phyloP scores from a whole-genome alignment of 139 green algal genomes.

The Closterium sp. region DNA sequence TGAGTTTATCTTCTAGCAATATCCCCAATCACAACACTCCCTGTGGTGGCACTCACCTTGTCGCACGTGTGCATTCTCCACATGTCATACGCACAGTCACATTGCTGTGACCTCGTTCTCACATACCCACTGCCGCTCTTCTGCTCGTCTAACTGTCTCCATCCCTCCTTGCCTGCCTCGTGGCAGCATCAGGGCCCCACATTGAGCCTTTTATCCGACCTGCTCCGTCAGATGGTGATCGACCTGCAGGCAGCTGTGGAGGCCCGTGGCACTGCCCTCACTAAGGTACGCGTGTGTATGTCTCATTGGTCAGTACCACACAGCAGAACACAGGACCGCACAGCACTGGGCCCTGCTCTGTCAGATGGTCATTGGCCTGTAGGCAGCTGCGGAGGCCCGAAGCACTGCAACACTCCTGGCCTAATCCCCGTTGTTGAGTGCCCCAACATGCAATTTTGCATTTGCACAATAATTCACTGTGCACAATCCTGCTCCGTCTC shows the following conservation, averaged over 20 bases:
- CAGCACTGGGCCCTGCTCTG: neutral
- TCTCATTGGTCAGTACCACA: neutral
- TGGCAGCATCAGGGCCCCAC: slow-evolving; percentile 17
- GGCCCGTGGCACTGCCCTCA: slow-evolving; percentile 16
- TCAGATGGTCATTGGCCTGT: no score
- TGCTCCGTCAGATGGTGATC: slow-evolving; percentile 27
- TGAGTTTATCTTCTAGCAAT: no score
- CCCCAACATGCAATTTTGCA: no score
- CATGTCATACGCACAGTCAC: neutral
- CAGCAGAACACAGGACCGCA: neutral
- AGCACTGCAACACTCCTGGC: no score
- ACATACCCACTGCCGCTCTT: neutral
- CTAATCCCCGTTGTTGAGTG: no score
- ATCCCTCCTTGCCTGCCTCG: neutral
- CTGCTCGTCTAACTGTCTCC: neutral
- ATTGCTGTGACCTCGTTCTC: neutral
- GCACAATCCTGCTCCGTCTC: no score
- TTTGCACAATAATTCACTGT: no score
- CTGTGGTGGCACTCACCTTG: no score
- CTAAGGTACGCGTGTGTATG: slow-evolving; percentile 23
- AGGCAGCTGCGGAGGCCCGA: no score
- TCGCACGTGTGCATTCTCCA: neutral
- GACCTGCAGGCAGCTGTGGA: slow-evolving; percentile 19
- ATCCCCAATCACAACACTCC: no score
- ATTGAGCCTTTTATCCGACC: slow-evolving; percentile 30